Evolutionary conservation across 2,329 filamentous ascomycete genomes (phyloP), one percentile per base, ranked within the genome.

Genomic region (Blastomyces silverae): DNA sequence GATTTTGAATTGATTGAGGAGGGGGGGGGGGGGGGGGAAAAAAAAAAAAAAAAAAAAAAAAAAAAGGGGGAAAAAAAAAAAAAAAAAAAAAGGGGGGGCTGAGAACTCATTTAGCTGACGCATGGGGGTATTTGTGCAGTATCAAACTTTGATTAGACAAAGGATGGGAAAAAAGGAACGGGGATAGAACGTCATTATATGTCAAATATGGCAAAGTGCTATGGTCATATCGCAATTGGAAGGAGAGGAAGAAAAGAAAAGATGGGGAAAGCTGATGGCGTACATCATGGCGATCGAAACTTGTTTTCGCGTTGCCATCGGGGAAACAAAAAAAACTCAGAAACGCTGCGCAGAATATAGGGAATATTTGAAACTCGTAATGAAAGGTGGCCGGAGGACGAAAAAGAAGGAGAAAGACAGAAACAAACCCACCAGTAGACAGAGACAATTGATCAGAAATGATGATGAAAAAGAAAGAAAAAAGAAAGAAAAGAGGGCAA

Each of bases 71-170:
- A 48, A 20, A 48, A 22, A 17, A n/a, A 39, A n/a, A n/a, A n/a
- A n/a, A 34, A 22, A 10, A 22, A 42, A 44, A 22, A 42, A 28
- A 59, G 13, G 1, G n/a, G 13, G 34, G 4, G 34, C 37, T 22
- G 39, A 8, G 56, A 39, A 39, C 28, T 39, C 34, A 37, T 59
- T 34, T 15, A 46, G 3, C 15, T 48, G 7, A 46, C 28, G 25
- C 37, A 25, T n/a, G 39, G 42, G 6, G 37, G 37, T 58, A 58
- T 5, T 34, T 58, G 56, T 28, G 56, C 56, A 58, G 42, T n/a
- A 37, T 8, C 25, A 37, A 22, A 57, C 46, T 48, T 22, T 34
- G 46, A 39, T 39, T 20, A 34, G 31, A 13, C 20, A 39, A 46
- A 39, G 17, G 34, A 25, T 25, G 5, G 22, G 11, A 28, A 31